Evolutionary conservation across 352 stramenopile genomes (phyloP), one percentile per base, ranked within the genome.

Genomic region (Globisporangium radiosum): DNA sequence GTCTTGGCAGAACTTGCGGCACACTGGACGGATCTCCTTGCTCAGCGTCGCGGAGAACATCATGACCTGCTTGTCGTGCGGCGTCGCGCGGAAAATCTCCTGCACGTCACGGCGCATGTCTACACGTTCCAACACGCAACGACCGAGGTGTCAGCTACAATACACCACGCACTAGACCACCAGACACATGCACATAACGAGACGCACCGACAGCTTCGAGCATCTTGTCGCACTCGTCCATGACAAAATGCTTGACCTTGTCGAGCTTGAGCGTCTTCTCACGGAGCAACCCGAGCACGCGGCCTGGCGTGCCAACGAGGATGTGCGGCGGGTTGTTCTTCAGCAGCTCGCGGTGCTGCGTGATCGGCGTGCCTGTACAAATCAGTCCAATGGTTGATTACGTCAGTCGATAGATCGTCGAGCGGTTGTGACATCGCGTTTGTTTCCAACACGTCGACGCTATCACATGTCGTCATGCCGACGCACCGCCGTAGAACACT

Each of bases 181-280:
- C 7, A 43, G 11, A 33, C 5, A 8, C 33, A 44, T 11, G 13
- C 7, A 17, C 37, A 15, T 11, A 68, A 15, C 17, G 3, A 62
- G 7, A 77, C 83, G 51, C 72, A 95, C 84, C 86, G 59, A 99
- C 90, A 33, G 93, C 95, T 63, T 99, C 97, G 52, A 99, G 88
- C 64, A 99, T 97, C 72, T 98, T 97, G 88, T 99, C 98, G 81
- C 97, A 99, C 78, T 99, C 98, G 73, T 99, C 98, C 75, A 99
- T 94, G 44, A 99, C 97, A 73, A 99, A 99, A 80, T 99, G 96
- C 78, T 99, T 99, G 63, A 99, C 88, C 71, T 98, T 97, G 84
- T 98, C 94, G 33, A 99, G 78, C 75, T 99, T 98, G 59, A 99
- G 75, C 52, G 86, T 95, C 80, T 99, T 98, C 70, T 98, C 95